Evolutionary conservation across 192 early-diverging fungal genomes (phyloP).

Genomic region (Podila epicladia): DNA sequence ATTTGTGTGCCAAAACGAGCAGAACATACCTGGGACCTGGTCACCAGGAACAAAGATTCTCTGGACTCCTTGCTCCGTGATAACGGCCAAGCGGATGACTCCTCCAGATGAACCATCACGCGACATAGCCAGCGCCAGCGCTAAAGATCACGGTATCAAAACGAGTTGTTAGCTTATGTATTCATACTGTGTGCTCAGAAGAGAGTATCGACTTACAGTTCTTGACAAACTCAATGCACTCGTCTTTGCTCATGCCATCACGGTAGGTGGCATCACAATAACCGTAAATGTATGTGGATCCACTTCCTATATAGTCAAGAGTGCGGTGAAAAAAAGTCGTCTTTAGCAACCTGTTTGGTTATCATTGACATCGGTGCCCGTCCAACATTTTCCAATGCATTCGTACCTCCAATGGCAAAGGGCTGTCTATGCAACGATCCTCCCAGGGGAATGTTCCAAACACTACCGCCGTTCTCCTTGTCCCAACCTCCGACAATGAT

Average conservation of each 20-base stretch:
- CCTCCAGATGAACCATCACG: slow-evolving; percentile 98
- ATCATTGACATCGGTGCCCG: not conserved
- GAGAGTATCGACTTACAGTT: slow-evolving; percentile 71
- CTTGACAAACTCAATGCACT: slow-evolving; percentile 93
- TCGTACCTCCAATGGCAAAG: slow-evolving; percentile 88
- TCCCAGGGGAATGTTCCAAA: slow-evolving; percentile 92
- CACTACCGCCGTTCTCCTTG: slow-evolving; percentile 84
- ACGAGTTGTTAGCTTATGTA: not conserved
- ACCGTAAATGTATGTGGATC: slow-evolving; percentile 97
- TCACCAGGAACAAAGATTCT: slow-evolving; percentile 88
- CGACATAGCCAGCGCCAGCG: slow-evolving; percentile 92
- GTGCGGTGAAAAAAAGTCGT: no score
- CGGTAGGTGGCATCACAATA: slow-evolving; percentile 92
- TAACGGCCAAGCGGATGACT: slow-evolving; percentile 92
- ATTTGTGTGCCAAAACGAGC: no score
- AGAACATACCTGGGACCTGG: slow-evolving; percentile 66
- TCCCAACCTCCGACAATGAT: slow-evolving; percentile 99
- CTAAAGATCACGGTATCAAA: slow-evolving; percentile 46
- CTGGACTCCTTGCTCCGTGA: slow-evolving; percentile 91
- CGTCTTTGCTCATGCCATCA: slow-evolving; percentile 85
- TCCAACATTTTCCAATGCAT: not conserved
- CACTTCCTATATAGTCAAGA: slow-evolving; percentile 67
- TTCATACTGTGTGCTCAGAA: not conserved
- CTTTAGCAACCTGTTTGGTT: not conserved
- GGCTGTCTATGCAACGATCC: slow-evolving; percentile 91